These are phyloP conservation scores for Aristolochia fimbriata DNA, from an alignment of 164 flowering plant species.

Conservation along the genomic window DNA sequence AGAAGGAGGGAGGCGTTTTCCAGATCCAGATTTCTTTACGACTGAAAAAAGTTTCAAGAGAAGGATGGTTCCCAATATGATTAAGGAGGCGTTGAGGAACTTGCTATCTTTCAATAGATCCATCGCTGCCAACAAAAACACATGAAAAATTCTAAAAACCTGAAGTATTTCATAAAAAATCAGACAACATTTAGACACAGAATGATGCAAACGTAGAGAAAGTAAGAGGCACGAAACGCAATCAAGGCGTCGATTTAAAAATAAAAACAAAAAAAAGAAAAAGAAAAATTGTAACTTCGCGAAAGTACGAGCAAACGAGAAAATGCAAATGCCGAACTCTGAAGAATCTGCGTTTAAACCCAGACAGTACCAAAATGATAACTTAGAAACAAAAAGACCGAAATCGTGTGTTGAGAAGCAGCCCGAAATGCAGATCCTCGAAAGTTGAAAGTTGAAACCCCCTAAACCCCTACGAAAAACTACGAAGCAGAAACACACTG, in stretches of 20 bases:
- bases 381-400: no score
- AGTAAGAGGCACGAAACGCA: neutral
- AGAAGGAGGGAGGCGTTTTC: conserved; percentile 68
- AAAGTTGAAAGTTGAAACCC: neutral
- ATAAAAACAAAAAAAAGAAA: no score
- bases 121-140: neutral
- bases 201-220: neutral
- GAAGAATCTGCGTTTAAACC: no score
- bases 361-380: no score
- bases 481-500: no score
- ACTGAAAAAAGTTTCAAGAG: conserved; percentile 59
- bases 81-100: conserved; percentile 39
- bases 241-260: neutral
- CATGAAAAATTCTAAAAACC: no score
- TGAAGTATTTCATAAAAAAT: neutral
- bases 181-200: neutral
- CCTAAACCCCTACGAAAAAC: neutral
- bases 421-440: neutral
- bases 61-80: conserved; percentile 53
- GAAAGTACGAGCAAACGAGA: neutral
- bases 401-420: no score
- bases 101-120: conserved; percentile 29
- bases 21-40: conserved; percentile 43
- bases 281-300: neutral
- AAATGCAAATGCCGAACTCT: neutral